These are phyloP conservation scores for Annulohypoxylon bovei DNA, from an alignment of 495 filamentous ascomycete genomes.

Conservation along the genomic window DNA sequence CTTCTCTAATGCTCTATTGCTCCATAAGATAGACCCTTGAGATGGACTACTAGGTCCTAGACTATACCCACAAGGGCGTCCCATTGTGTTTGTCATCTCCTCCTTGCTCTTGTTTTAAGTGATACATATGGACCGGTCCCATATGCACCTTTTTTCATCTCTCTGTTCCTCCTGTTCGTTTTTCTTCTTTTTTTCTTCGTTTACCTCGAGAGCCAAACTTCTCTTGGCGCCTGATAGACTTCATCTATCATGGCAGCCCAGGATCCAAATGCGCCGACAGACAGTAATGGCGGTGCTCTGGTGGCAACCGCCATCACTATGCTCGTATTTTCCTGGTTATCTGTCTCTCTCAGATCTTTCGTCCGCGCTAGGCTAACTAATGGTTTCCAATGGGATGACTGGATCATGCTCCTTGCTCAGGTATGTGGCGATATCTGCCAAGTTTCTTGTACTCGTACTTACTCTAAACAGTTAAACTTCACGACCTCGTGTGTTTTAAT, in stretches of 20 bases:
- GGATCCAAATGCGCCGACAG: slow-evolving; percentile 45
- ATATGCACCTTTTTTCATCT: slow-evolving; percentile 14
- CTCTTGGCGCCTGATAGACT: slow-evolving; percentile 41
- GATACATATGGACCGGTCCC: slow-evolving; percentile 31
- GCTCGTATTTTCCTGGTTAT: slow-evolving; percentile 47
- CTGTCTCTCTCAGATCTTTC: slow-evolving; percentile 50
- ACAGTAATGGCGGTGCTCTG: slow-evolving; percentile 51
- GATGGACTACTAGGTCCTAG: slow-evolving; percentile 23
- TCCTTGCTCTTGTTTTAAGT: background rate
- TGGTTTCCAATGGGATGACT: slow-evolving; percentile 53
- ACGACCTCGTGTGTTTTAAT: slow-evolving; percentile 49
- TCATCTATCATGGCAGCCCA: slow-evolving; percentile 45
- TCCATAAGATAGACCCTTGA: slow-evolving; percentile 29
- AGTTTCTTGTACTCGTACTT: slow-evolving; percentile 11
- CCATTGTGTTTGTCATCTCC: slow-evolving; percentile 25
- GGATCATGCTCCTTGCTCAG: slow-evolving; percentile 54
- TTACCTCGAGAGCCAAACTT: slow-evolving; percentile 15
- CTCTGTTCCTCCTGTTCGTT: slow-evolving; percentile 28
- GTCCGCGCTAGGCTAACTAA: slow-evolving; percentile 50
- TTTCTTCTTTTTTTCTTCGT: slow-evolving; percentile 18
- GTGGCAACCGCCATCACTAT: slow-evolving; percentile 44
- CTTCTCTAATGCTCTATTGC: slow-evolving; percentile 9
- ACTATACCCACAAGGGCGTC: slow-evolving; percentile 31
- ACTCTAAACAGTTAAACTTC: slow-evolving; percentile 45
- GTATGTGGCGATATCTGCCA: slow-evolving; percentile 17